A percentile compares a stretch with the other conserved stretches of the same genome.
phyloP scores from a whole-genome alignment of 2,329 filamentous ascomycete species.

The Xenosphaeropsis pyriputrescens region DNA sequence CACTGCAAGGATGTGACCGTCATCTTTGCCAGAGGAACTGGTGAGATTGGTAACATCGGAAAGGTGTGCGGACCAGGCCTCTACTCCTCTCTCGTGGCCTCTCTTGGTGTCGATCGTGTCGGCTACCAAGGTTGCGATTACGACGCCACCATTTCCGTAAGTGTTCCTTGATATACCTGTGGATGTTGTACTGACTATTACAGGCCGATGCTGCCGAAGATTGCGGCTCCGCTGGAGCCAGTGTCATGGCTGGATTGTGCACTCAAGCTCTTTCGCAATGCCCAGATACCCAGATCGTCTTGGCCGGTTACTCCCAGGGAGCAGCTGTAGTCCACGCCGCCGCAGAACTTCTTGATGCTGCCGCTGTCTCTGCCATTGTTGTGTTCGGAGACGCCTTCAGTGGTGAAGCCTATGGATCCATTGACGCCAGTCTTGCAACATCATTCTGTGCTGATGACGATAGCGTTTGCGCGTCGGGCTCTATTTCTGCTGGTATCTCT shows the following conservation, averaged over 20 bases:
- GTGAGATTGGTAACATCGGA: slow-evolving; percentile 1
- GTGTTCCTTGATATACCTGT: too few relatives aligned
- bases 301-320: slow-evolving; percentile 11
- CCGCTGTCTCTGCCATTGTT: slow-evolving; percentile 5
- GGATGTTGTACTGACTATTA: too few relatives aligned
- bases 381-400: slow-evolving; percentile 14
- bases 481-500: neutral
- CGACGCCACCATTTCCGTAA: neutral
- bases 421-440: slow-evolving; percentile 7
- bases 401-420: slow-evolving; percentile 6
- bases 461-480: slow-evolving; percentile 7
- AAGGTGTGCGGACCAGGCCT: slow-evolving; percentile 1
- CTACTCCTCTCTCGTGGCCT: neutral
- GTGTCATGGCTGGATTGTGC: slow-evolving; percentile 20
- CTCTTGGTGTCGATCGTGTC: neutral
- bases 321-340: slow-evolving; percentile 13
- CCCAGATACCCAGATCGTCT: slow-evolving; percentile 10
- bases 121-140: slow-evolving; percentile 1
- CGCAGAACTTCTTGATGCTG: slow-evolving; percentile 6
- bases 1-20: neutral
- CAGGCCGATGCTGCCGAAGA: slow-evolving; percentile 12
- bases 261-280: slow-evolving; percentile 5
- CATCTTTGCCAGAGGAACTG: slow-evolving; percentile 1
- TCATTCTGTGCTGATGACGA: slow-evolving; percentile 12
- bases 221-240: slow-evolving; percentile 27